Evolutionary conservation across 805 yeast genomes (phyloP).

Genomic region (Kodamaea fukazawae): DNA sequence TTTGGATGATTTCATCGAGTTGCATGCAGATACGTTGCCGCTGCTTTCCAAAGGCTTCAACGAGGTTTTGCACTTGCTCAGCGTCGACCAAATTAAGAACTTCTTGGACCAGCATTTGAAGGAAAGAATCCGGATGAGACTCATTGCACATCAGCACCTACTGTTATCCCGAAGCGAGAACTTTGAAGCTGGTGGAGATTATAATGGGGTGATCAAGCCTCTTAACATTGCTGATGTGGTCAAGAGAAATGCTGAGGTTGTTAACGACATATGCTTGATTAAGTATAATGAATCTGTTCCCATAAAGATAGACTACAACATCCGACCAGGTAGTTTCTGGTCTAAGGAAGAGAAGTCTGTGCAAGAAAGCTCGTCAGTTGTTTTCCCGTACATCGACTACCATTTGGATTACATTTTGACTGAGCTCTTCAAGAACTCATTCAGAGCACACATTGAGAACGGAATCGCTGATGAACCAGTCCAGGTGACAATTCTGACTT

Average conservation of each 20-base stretch:
- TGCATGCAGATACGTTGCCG: conserved; percentile 83
- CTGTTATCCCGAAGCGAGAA: conserved; percentile 42
- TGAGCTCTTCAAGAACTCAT: conserved; percentile 83
- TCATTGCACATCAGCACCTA: conserved; percentile 83
- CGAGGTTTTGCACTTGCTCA: conserved; percentile 53
- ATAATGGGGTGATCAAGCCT: conserved; percentile 56
- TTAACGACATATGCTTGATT: conserved; percentile 77
- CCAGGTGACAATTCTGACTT: conserved; percentile 36
- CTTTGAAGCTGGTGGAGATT: conserved; percentile 32
- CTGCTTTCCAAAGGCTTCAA: conserved; percentile 77
- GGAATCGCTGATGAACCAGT: conserved; percentile 35
- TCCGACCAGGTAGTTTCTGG: conserved; percentile 14
- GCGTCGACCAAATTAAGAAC: conserved; percentile 48
- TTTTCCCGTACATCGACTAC: conserved; percentile 79
- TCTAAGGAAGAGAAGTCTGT: conserved; percentile 17
- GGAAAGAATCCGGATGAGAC: conserved; percentile 83
- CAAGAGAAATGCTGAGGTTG: conserved; percentile 64
- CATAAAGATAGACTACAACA: conserved; percentile 43
- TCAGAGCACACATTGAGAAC: conserved; percentile 83
- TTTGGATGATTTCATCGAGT: conserved; percentile 58
- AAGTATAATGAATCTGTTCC: conserved; percentile 78
- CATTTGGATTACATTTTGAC: conserved; percentile 86
- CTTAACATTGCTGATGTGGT: conserved; percentile 63
- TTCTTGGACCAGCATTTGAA: conserved; percentile 75
- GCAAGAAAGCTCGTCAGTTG: conserved; percentile 34